Evolutionary conservation across 495 filamentous ascomycete species (phyloP).

Genomic region (Podospora comata): DNA sequence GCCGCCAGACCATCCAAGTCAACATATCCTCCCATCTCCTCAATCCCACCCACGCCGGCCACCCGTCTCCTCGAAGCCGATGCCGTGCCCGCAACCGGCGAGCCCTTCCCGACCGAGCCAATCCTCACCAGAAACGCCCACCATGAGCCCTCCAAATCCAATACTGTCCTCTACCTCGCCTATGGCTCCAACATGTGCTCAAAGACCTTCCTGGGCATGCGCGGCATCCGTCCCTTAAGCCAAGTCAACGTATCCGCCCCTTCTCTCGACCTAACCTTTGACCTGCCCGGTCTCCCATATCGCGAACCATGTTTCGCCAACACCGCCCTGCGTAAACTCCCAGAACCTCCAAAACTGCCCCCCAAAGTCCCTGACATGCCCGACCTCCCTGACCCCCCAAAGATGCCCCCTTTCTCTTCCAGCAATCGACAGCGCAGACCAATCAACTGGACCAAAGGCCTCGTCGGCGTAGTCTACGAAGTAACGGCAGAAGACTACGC

Average conservation of each 20-base stretch:
- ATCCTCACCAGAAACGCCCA: slow-evolving; percentile 19
- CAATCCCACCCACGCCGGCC: slow-evolving; percentile 24
- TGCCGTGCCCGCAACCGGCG: slow-evolving; percentile 21
- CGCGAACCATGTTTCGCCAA: slow-evolving; percentile 91
- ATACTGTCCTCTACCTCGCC: slow-evolving; percentile 82
- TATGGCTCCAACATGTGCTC: slow-evolving; percentile 88
- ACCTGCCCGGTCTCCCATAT: slow-evolving; percentile 84
- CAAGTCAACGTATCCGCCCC: slow-evolving; percentile 78
- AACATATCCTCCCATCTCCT: slow-evolving; percentile 23
- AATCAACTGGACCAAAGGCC: slow-evolving; percentile 65
- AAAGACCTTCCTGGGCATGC: slow-evolving; percentile 68
- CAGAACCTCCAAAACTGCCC: slow-evolving; percentile 25
- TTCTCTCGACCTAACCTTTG: slow-evolving; percentile 70
- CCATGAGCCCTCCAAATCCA: slow-evolving; percentile 16
- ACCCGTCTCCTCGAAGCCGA: slow-evolving; percentile 33
- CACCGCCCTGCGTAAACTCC: slow-evolving; percentile 55
- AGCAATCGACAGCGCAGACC: slow-evolving; percentile 34
- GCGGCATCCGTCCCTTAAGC: slow-evolving; percentile 76
- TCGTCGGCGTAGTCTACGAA: slow-evolving; percentile 94
- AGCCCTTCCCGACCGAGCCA: slow-evolving; percentile 26
- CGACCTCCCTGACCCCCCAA: slow-evolving; percentile 24
- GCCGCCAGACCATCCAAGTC: slow-evolving; percentile 8
- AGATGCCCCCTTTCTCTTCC: slow-evolving; percentile 26
- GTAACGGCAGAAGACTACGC: slow-evolving; percentile 77
- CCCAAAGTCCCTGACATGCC: slow-evolving; percentile 27